Percentiles rank a stretch among this genome's conserved stretches.
Conservation (phyloP, 345 rosid genomes). For the Diplotaxis tenuifolia region DNA sequence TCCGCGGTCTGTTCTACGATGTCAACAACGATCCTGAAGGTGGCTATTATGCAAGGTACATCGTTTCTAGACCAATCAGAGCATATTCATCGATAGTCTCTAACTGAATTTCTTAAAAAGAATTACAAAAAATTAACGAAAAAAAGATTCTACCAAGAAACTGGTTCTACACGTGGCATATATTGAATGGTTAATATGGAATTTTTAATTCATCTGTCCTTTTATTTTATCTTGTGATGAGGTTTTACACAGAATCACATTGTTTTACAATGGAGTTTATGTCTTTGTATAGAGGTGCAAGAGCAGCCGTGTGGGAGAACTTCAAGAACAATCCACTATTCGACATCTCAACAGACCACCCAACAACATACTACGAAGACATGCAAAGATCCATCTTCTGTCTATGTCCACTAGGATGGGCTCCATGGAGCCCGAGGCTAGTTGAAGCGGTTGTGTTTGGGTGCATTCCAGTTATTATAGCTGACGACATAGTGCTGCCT, state of each 20-base stretch:
- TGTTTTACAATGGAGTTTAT: background rate
- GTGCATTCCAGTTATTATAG: slow-evolving; percentile 95
- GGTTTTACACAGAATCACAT: background rate
- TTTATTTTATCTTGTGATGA: no score
- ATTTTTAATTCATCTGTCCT: no score
- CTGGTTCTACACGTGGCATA: no score
- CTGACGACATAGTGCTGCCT: slow-evolving; percentile 88
- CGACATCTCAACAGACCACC: slow-evolving; percentile 95
- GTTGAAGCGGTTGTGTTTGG: slow-evolving; percentile 99
- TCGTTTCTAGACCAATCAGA: background rate
- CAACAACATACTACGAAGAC: slow-evolving; percentile 91
- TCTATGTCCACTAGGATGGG: slow-evolving; percentile 96
- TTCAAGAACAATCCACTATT: slow-evolving; percentile 90
- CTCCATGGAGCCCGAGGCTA: slow-evolving; percentile 97
- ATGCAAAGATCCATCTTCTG: slow-evolving; percentile 96
- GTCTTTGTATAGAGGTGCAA: slow-evolving; percentile 67
- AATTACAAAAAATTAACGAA: no score
- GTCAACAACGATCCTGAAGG: slow-evolving; percentile 97
- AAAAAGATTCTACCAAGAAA: no score
- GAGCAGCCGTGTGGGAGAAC: slow-evolving; percentile 99
- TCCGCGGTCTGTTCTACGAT: slow-evolving; percentile 90
- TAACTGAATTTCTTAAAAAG: no score
- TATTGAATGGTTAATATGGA: no score
- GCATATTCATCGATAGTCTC: no score
- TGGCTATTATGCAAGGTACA: slow-evolving; percentile 92